These are phyloP conservation scores for Penicillium sp. DNA, from an alignment of 2,329 filamentous ascomycete genomes.

Conservation along the genomic window DNA sequence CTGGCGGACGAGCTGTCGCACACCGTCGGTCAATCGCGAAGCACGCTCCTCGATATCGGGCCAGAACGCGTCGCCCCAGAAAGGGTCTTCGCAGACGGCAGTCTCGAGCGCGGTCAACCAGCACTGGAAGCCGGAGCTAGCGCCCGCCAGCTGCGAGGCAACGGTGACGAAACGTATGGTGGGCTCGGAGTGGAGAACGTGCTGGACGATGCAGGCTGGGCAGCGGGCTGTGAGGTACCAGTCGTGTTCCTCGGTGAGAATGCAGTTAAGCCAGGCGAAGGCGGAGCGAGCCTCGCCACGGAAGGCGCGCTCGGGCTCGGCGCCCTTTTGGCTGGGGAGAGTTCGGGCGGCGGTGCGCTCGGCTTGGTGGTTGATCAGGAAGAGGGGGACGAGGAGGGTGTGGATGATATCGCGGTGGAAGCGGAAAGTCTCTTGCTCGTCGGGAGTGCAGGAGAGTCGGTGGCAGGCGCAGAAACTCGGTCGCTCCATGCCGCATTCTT, in stretches of 20 bases:
- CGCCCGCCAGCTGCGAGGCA: constrained; percentile 43
- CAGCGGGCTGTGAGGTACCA: constrained; percentile 61
- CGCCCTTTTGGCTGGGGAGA: constrained; percentile 49
- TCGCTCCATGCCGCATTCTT: constrained; percentile 37
- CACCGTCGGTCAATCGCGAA: constrained; percentile 38
- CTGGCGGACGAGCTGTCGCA: constrained; percentile 43
- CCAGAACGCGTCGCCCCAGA: constrained; percentile 48
- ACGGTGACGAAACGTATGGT: constrained; percentile 47
- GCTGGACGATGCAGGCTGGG: constrained; percentile 49
- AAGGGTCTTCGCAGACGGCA: constrained; percentile 45
- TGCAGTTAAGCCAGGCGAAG: constrained; percentile 62
- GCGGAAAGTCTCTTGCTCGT: constrained; percentile 41
- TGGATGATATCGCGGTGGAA: constrained; percentile 62
- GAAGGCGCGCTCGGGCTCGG: constrained; percentile 61
- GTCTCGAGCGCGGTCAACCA: constrained; percentile 42
- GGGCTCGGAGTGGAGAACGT: constrained; percentile 48
- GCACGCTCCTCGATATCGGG: constrained; percentile 45
- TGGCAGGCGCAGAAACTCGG: constrained; percentile 43
- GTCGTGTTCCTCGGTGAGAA: constrained; percentile 58
- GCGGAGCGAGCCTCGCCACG: constrained; percentile 58
- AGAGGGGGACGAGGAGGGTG: constrained; percentile 60
- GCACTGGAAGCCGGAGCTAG: constrained; percentile 40
- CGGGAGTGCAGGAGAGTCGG: constrained; percentile 30
- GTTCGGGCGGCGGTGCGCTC: constrained; percentile 53
- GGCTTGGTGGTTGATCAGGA: constrained; percentile 59